Base-by-base conservation (phyloP, 2,329 filamentous ascomycete species). In the Pestalotiopsis sp. region DNA sequence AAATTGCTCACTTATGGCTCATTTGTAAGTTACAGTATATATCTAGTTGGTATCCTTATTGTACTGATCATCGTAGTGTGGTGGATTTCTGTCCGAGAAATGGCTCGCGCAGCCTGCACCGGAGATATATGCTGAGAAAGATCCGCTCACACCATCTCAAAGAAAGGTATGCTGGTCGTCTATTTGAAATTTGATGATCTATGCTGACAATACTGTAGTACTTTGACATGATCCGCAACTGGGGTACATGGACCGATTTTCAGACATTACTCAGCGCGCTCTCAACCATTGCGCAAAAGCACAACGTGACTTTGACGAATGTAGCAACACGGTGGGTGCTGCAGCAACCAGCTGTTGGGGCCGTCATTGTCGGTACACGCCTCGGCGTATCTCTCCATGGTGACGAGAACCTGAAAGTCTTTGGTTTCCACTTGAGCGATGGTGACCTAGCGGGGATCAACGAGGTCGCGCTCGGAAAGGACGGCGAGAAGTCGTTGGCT, bases 321-420 rank as follows among this genome's bases (percentile, higher is more conserved):
- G 71, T 79, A 14, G 78, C 78, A 5, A 74, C 75, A 23, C 74
- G 79, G 25, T 80, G 79, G 79, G 75, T 80, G 2, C 70, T 80
- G 58, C 75, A 79, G 66, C 76, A 79, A 52, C 73, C 73, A 0
- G 67, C 71, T n/a, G 78, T 79, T 3, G 78, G 79, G 20, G 78
- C 78, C 14, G 77, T 80, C 13, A 78, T 80, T 39, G 77, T 80
- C 12, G 78, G 79, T 7, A 77, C 77, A 5, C 69, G 77, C 9
- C 72, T 79, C 2, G 78, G 78, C 1, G 72, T 79, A 12, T 73
- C 75, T 5, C 70, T 70, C 9, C 76, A 75, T 27, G 72, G 70
- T 27, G 52, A 73, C 3, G 77, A 78, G 13, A 80, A 79, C 23
- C 58, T 77, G 17, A 62, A 67, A 3, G 72, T 73, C 1, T 79